phyloP scores from a whole-genome alignment of 805 yeast species.

The Ogataea methylovora region DNA sequence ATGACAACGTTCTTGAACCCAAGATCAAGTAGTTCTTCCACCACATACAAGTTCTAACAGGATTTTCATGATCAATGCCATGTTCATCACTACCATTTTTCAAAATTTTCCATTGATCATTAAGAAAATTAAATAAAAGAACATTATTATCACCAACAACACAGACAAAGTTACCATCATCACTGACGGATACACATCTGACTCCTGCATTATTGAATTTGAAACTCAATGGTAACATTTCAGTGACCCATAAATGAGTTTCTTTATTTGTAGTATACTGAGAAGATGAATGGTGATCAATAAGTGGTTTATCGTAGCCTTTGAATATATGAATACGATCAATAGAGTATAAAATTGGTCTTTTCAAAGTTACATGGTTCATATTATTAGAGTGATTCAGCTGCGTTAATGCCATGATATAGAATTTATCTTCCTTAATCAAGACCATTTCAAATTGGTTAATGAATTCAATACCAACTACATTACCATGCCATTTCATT shows the following conservation, averaged over 20 bases:
- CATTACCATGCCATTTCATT: conserved; percentile 5
- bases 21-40: conserved; percentile 25
- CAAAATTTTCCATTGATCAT: conserved; percentile 41
- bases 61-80: conserved; percentile 24
- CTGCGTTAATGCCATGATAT: conserved; percentile 15
- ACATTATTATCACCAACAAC: conserved; percentile 43
- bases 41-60: conserved; percentile 29
- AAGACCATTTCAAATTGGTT: conserved; percentile 28
- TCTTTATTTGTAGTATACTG: conserved; percentile 24
- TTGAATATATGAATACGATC: conserved; percentile 36
- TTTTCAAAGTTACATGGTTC: conserved; percentile 17
- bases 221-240: conserved; percentile 38
- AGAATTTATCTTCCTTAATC: conserved; percentile 21
- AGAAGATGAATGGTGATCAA: conserved; percentile 24
- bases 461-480: conserved; percentile 10
- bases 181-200: conserved; percentile 31
- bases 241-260: conserved; percentile 37
- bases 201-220: conserved; percentile 37
- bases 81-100: conserved; percentile 24
- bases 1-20: conserved; percentile 15
- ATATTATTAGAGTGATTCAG: conserved; percentile 17
- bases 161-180: conserved; percentile 42
- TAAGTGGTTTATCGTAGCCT: conserved; percentile 36
- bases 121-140: conserved; percentile 29
- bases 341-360: conserved; percentile 35